A percentile compares a stretch with the other conserved stretches of the same genome.
phyloP scores from a whole-genome alignment of 306 rosid genomes.

The Trifolium repens region DNA sequence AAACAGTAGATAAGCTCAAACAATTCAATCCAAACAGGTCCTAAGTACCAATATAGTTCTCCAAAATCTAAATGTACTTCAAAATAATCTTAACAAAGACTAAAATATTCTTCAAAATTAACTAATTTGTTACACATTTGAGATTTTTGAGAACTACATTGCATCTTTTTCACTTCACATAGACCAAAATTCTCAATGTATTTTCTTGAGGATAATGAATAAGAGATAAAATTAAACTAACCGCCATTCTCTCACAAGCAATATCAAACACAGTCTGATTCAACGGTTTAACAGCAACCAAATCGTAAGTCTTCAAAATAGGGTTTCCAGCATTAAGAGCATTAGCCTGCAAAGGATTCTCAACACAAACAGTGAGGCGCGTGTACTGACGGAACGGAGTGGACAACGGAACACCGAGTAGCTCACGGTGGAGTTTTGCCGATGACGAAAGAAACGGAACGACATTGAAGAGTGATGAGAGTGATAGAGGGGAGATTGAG shows the following conservation, averaged over 20 bases:
- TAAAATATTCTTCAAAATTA: background rate
- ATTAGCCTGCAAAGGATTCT: slow-evolving; percentile 51
- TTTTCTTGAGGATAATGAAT: background rate
- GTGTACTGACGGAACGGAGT: slow-evolving; percentile 90
- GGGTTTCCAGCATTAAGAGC: slow-evolving; percentile 80
- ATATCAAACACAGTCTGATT: slow-evolving; percentile 68
- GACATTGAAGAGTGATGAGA: slow-evolving; percentile 70
- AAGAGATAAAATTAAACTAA: slow-evolving; percentile 24
- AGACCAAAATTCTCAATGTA: background rate
- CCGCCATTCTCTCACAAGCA: slow-evolving; percentile 85
- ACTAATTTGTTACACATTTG: background rate
- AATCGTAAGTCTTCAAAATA: slow-evolving; percentile 76
- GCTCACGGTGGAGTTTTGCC: slow-evolving; percentile 73
- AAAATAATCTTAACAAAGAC: background rate
- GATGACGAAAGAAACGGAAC: slow-evolving; percentile 69
- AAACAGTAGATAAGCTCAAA: background rate
- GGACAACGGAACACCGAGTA: slow-evolving; percentile 58
- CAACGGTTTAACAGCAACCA: slow-evolving; percentile 73
- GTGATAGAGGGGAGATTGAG: slow-evolving; percentile 60
- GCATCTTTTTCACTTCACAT: background rate
- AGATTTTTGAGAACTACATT: background rate
- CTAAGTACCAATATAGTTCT: background rate
- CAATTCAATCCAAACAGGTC: background rate
- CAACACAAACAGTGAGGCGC: slow-evolving; percentile 73
- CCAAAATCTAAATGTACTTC: background rate